Percentiles rank a stretch among this genome's conserved stretches.
These are phyloP conservation scores for Scleroderma bovista DNA, from an alignment of 768 basidiomycete genomes.

Conservation along the genomic window DNA sequence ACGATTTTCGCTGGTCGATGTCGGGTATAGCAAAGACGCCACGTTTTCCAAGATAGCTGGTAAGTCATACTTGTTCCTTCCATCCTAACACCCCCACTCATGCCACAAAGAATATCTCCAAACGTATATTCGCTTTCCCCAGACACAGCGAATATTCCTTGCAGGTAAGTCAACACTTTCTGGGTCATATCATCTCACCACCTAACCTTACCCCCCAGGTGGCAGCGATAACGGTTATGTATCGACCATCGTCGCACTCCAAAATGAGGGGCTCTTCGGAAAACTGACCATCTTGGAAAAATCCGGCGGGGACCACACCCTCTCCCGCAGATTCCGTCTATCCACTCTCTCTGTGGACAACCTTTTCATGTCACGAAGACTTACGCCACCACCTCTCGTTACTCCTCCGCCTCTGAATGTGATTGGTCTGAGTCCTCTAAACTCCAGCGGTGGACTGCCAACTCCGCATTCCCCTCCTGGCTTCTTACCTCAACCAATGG, in stretches of 20 bases:
- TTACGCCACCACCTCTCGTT: constrained; percentile 25
- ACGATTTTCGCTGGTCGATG: constrained; percentile 65
- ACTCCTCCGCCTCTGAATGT: constrained; percentile 46
- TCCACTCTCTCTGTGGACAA: constrained; percentile 50
- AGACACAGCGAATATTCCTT: constrained; percentile 69
- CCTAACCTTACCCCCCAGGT: constrained; percentile 34
- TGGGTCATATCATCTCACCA: background rate
- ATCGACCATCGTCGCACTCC: constrained; percentile 50
- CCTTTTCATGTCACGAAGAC: constrained; percentile 35
- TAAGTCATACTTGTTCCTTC: constrained; percentile 19
- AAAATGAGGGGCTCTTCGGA: constrained; percentile 55
- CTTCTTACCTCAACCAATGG: constrained; percentile 21
- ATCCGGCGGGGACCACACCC: constrained; percentile 36
- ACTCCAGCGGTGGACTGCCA: constrained; percentile 56
- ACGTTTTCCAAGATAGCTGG: constrained; percentile 69
- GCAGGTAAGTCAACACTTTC: constrained; percentile 41
- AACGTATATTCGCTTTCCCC: constrained; percentile 65
- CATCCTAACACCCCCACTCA: background rate
- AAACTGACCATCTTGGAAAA: constrained; percentile 62
- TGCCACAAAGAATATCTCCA: constrained; percentile 59
- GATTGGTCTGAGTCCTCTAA: constrained; percentile 33
- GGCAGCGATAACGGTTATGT: constrained; percentile 51
- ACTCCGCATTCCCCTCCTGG: constrained; percentile 60
- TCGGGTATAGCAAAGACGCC: constrained; percentile 56
- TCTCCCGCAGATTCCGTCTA: constrained; percentile 44